These are phyloP conservation scores for Mycena vitilis DNA, from an alignment of 768 basidiomycete genomes.

Conservation along the genomic window DNA sequence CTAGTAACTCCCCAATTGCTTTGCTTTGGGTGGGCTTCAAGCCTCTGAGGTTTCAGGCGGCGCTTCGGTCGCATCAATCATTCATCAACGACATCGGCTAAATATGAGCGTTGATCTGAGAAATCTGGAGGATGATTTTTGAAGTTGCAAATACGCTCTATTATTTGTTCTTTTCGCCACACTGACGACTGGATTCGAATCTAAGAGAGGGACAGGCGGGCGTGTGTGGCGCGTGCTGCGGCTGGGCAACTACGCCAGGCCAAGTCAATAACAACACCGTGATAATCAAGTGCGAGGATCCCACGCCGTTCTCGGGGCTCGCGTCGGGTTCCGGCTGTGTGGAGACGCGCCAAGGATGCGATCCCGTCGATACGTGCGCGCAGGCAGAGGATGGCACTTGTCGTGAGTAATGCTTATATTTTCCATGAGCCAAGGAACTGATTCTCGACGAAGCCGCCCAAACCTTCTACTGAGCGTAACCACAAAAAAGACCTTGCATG, in stretches of 20 bases:
- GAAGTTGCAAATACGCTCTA: no score
- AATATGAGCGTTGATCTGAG: no score
- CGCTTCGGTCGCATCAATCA: no score
- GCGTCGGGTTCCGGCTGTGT: constrained; percentile 2
- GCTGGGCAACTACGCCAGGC: background rate
- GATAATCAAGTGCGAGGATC: background rate
- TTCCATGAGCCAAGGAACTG: no score
- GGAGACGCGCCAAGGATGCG: background rate
- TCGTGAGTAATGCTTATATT: background rate
- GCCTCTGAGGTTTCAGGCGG: no score
- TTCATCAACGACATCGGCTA: no score
- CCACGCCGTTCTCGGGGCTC: background rate
- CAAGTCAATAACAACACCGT: background rate
- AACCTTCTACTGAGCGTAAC: background rate
- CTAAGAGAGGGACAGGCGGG: background rate
- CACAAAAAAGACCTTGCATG: no score
- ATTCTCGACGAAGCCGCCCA: background rate
- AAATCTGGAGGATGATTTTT: no score
- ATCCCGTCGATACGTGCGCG: background rate
- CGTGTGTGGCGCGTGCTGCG: constrained; percentile 16
- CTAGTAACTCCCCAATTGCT: no score
- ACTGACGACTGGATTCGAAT: no score
- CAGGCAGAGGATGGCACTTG: background rate
- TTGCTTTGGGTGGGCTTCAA: no score
- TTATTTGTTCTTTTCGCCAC: background rate